These are phyloP conservation scores for Zygotorulaspora mrakii DNA, from an alignment of 1,139 yeast genomes.

Conservation along the genomic window DNA sequence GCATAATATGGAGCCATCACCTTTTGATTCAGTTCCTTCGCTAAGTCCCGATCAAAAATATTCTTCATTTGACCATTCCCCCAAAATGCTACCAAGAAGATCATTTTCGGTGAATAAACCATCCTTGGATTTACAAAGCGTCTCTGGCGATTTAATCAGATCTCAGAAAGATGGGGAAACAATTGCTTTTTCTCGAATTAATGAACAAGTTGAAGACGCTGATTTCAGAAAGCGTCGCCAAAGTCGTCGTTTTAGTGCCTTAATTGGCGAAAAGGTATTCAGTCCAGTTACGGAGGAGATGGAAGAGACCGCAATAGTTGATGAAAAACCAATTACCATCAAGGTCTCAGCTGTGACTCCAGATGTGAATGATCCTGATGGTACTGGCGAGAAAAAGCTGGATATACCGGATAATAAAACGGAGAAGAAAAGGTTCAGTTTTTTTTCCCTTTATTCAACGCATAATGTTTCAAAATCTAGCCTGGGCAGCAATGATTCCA, in stretches of 20 bases:
- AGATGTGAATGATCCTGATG: not conserved
- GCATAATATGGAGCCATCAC: slow-evolving; percentile 14
- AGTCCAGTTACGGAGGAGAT: slow-evolving; percentile 21
- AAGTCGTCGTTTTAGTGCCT: slow-evolving; percentile 21
- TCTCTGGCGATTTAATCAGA: slow-evolving; percentile 38
- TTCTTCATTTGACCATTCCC: slow-evolving; percentile 21
- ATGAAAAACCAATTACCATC: not conserved
- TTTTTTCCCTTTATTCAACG: slow-evolving; percentile 31
- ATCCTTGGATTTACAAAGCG: slow-evolving; percentile 35
- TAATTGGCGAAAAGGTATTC: slow-evolving; percentile 18
- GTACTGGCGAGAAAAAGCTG: too few species aligned
- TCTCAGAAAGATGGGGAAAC: slow-evolving; percentile 26
- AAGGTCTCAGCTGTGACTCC: not conserved
- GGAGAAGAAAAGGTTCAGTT: slow-evolving; percentile 26
- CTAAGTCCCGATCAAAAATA: slow-evolving; percentile 17
- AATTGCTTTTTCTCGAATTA: slow-evolving; percentile 21
- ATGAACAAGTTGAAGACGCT: slow-evolving; percentile 25
- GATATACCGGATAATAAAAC: slow-evolving; percentile 14
- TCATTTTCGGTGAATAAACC: slow-evolving; percentile 35
- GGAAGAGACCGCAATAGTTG: slow-evolving; percentile 4
- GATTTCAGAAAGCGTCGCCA: slow-evolving; percentile 20
- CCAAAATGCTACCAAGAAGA: slow-evolving; percentile 23
- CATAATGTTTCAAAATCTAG: slow-evolving; percentile 26
- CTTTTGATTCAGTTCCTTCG: slow-evolving; percentile 21
- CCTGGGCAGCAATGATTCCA: slow-evolving; percentile 16